phyloP scores from a whole-genome alignment of 192 early-diverging fungal species.

The Podila clonocystis region DNA sequence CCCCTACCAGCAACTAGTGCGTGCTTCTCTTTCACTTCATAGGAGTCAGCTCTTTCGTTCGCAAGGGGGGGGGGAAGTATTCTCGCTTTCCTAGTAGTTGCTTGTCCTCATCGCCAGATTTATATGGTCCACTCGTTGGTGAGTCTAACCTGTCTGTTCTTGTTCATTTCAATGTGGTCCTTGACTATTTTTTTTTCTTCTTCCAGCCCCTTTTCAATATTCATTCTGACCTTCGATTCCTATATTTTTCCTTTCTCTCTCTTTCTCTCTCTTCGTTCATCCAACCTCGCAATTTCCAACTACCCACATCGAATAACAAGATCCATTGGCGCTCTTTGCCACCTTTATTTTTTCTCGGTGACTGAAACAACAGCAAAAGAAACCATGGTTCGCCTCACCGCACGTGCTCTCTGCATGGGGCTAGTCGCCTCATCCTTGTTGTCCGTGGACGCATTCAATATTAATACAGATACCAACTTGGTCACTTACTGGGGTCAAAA shows the following conservation, averaged over 20 bases:
- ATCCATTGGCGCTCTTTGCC: no score
- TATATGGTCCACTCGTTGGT: no score
- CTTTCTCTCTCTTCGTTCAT: not conserved
- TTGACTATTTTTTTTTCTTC: not conserved
- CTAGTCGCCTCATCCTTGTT: slow-evolving; percentile 4
- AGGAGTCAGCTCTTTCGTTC: no score
- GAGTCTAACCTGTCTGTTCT: no score
- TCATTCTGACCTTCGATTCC: not conserved
- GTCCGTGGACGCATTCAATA: slow-evolving; percentile 56
- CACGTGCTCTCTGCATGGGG: not conserved
- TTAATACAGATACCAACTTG: slow-evolving; percentile 59
- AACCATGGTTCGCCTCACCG: not conserved
- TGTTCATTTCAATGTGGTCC: no score
- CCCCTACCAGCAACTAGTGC: no score
- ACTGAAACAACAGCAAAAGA: not conserved
- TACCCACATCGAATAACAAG: not conserved
- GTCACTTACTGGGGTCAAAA: slow-evolving; percentile 68
- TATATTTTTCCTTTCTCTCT: not conserved
- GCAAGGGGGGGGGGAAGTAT: no score
- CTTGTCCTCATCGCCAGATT: no score
- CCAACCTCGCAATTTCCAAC: not conserved
- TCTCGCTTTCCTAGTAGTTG: no score
- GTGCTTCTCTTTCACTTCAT: no score
- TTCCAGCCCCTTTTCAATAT: not conserved
- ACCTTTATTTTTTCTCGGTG: not conserved